Evolutionary conservation across 106 monocot genomes (phyloP).

Genomic region (Dendrobium catenatum): DNA sequence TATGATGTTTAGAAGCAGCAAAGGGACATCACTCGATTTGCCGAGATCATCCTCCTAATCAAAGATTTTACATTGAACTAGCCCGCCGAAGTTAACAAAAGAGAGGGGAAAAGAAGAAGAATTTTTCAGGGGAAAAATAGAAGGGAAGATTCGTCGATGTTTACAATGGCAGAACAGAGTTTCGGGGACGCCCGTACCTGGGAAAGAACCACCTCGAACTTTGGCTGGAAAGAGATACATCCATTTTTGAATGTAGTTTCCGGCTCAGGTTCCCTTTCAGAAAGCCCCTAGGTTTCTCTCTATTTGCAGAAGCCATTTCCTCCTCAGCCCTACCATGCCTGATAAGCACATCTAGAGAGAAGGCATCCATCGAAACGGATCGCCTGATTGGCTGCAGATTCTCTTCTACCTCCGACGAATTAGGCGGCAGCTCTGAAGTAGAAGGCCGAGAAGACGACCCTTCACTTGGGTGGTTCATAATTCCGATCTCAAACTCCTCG

Average conservation of each 20-base stretch:
- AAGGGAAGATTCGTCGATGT: background rate
- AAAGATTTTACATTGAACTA: slow-evolving; percentile 1
- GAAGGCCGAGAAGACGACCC: slow-evolving; percentile 7
- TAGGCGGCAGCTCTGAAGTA: background rate
- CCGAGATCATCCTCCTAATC: background rate
- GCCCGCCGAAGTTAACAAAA: background rate
- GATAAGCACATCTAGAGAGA: slow-evolving; percentile 11
- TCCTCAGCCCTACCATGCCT: slow-evolving; percentile 7
- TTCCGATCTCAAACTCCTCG: background rate
- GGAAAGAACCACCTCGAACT: slow-evolving; percentile 30
- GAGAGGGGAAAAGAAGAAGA: background rate
- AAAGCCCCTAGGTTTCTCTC: slow-evolving; percentile 11
- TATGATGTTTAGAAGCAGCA: background rate
- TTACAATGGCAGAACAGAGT: slow-evolving; percentile 33
- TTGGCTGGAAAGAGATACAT: slow-evolving; percentile 29
- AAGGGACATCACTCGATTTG: slow-evolving; percentile 9
- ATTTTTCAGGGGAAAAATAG: background rate
- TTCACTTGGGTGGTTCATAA: background rate
- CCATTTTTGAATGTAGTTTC: slow-evolving; percentile 4
- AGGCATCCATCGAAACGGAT: slow-evolving; percentile 46
- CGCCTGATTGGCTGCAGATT: slow-evolving; percentile 36
- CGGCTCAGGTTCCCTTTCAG: slow-evolving; percentile 1
- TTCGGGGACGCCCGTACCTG: slow-evolving; percentile 18
- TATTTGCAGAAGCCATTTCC: background rate
- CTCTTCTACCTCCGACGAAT: background rate